These are phyloP conservation scores for Fusarium continuum DNA, from an alignment of 2,329 filamentous ascomycete genomes.

Conservation along the genomic window DNA sequence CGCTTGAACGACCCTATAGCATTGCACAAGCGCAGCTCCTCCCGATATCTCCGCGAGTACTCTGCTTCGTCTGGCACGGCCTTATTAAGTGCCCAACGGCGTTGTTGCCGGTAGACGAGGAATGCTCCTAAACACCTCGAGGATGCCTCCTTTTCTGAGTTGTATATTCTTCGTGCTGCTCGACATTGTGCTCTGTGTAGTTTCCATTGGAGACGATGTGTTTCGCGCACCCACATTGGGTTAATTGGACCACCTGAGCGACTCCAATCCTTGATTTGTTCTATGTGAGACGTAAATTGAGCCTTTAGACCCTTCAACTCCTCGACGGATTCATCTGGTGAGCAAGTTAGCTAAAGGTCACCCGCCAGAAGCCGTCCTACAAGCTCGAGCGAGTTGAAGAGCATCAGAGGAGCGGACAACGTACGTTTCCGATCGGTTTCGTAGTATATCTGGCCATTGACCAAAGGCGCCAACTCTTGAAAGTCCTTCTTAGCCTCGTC, in stretches of 20 bases:
- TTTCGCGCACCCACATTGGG: constrained; percentile 64
- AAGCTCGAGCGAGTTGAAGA: neutral
- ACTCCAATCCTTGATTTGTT: constrained; percentile 64
- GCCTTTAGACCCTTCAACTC: constrained; percentile 58
- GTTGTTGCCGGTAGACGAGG: constrained; percentile 61
- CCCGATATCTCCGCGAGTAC: constrained; percentile 52
- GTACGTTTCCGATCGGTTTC: constrained; percentile 64
- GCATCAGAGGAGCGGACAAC: constrained; percentile 41
- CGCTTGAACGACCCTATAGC: constrained; percentile 64
- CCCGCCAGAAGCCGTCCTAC: neutral
- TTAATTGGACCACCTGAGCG: constrained; percentile 64
- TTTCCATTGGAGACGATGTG: constrained; percentile 57
- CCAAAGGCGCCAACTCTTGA: constrained; percentile 63
- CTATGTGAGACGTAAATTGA: constrained; percentile 58
- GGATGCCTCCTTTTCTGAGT: constrained; percentile 58
- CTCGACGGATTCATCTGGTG: constrained; percentile 61
- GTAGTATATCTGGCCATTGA: constrained; percentile 66
- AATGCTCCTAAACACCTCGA: constrained; percentile 65
- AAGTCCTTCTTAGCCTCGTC: constrained; percentile 70
- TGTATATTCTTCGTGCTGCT: constrained; percentile 65
- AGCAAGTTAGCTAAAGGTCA: constrained; percentile 4
- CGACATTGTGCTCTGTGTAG: constrained; percentile 68
- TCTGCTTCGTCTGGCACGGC: constrained; percentile 44
- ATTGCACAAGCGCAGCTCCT: constrained; percentile 63
- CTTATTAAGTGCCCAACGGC: constrained; percentile 45